Conservation (phyloP, 192 early-diverging fungal genomes). For the Pilaira anomala region DNA sequence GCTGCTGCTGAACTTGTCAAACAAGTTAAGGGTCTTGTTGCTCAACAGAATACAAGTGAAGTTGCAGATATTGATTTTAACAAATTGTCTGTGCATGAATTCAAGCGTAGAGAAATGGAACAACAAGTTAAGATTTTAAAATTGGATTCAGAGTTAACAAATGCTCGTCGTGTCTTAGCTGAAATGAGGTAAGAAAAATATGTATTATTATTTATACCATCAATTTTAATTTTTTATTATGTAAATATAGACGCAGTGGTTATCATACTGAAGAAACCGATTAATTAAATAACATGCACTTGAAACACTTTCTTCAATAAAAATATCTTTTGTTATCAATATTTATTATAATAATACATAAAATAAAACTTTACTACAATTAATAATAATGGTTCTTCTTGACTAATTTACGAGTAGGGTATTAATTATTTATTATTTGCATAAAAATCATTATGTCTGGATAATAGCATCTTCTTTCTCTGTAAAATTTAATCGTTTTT, state of each 20-base stretch:
- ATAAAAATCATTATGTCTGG: too few relatives aligned
- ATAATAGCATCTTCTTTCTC: too few relatives aligned
- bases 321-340: too few relatives aligned
- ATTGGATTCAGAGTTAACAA: slow-evolving; percentile 86
- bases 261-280: slow-evolving; percentile 19
- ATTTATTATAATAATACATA: too few relatives aligned
- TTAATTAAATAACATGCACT: not conserved
- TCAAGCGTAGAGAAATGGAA: slow-evolving; percentile 96
- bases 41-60: slow-evolving; percentile 67
- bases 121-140: slow-evolving; percentile 97
- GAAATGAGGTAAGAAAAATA: slow-evolving; percentile 91
- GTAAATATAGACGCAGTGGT: slow-evolving; percentile 5
- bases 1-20: slow-evolving; percentile 88
- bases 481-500: too few relatives aligned
- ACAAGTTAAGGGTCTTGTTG: slow-evolving; percentile 82
- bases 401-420: too few relatives aligned
- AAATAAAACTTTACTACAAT: too few relatives aligned
- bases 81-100: slow-evolving; percentile 84
- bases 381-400: too few relatives aligned
- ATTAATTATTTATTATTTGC: too few relatives aligned
- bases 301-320: too few relatives aligned
- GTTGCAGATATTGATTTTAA: slow-evolving; percentile 59
- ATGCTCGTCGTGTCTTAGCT: slow-evolving; percentile 82
- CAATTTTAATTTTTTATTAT: not conserved
- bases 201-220: slow-evolving; percentile 30